A percentile compares a stretch with the other conserved stretches of the same genome.
Evolutionary conservation across 148 eudicot species (phyloP).

Genomic region (Suaeda aralocaspica): DNA sequence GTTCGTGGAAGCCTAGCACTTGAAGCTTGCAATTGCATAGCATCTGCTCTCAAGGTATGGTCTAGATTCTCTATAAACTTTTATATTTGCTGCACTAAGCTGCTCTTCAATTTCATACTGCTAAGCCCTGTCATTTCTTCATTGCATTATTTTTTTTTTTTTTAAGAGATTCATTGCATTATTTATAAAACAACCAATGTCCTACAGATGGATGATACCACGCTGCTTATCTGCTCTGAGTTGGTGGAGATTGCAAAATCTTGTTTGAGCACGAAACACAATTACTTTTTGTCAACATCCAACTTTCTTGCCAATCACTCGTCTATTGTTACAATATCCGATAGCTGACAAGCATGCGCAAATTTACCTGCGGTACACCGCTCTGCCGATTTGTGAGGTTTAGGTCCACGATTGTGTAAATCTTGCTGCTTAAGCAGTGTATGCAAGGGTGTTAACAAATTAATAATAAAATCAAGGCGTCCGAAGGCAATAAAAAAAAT

Average conservation of each 20-base stretch:
- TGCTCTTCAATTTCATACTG: neutral
- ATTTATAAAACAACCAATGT: neutral
- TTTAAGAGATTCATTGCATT: neutral
- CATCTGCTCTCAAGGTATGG: conserved; percentile 43
- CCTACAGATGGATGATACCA: conserved; percentile 6
- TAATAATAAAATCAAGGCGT: no score
- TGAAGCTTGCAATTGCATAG: conserved; percentile 68
- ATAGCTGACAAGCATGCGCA: neutral
- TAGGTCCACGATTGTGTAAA: no score
- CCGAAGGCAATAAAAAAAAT: no score
- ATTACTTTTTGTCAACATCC: conserved; percentile 12
- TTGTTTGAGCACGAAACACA: conserved; percentile 7
- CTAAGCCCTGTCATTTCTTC: neutral
- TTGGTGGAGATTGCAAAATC: conserved; percentile 13
- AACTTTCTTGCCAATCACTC: conserved; percentile 7
- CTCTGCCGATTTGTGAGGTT: no score
- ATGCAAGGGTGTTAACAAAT: no score
- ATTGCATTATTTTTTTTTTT: neutral
- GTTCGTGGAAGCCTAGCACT: conserved; percentile 70
- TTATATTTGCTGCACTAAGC: neutral
- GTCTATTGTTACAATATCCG: neutral
- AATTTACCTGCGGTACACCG: no score
- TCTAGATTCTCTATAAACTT: neutral
- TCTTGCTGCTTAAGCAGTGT: no score
- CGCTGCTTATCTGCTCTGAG: conserved; percentile 3